These are phyloP conservation scores for Gossypium davidsonii DNA, from an alignment of 441 rosid species.

Conservation along the genomic window DNA sequence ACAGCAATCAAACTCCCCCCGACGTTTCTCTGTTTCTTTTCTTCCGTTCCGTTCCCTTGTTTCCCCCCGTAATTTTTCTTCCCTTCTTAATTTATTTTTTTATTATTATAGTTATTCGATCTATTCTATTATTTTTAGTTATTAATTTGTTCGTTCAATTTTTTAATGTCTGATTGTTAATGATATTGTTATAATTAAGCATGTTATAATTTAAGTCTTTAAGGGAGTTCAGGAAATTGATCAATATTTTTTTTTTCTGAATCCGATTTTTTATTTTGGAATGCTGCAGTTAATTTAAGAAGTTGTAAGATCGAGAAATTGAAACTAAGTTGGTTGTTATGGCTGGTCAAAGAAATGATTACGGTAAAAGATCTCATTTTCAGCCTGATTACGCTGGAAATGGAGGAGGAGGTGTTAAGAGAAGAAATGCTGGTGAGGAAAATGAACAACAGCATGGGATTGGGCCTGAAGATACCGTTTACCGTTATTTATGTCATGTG, in stretches of 20 bases:
- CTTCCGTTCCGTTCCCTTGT: not conserved
- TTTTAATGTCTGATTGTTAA: not conserved
- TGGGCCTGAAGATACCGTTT: constrained; percentile 48
- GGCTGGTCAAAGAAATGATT: constrained; percentile 40
- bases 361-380: constrained; percentile 46
- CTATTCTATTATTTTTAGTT: not conserved
- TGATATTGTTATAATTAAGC: not conserved
- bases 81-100: not conserved
- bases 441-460: constrained; percentile 36
- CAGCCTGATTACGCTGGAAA: constrained; percentile 49
- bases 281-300: not conserved
- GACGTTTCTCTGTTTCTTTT: not conserved
- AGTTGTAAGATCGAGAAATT: not conserved
- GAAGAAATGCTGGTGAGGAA: constrained; percentile 41
- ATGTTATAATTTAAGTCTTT: not conserved
- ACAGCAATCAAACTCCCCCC: not conserved
- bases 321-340: constrained; percentile 16
- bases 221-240: not conserved
- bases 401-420: constrained; percentile 55
- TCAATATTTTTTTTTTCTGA: not conserved
- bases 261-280: not conserved
- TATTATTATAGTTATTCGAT: not conserved
- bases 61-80: not conserved
- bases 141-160: not conserved
- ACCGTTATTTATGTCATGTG: constrained; percentile 52